These are phyloP conservation scores for Acmispon strigosus DNA, from an alignment of 306 rosid genomes.

Conservation along the genomic window DNA sequence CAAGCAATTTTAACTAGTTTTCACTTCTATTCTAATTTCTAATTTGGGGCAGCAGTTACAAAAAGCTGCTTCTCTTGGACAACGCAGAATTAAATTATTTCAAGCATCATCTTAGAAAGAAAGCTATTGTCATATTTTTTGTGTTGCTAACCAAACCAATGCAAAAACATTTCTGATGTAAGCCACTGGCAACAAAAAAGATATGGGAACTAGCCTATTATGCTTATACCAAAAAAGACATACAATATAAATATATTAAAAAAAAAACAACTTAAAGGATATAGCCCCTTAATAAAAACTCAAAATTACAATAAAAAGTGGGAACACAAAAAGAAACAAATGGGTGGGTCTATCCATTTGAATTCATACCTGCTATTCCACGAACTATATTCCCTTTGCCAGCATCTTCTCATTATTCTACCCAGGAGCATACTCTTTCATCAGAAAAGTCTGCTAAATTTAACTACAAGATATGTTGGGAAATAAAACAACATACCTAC, in stretches of 20 bases:
- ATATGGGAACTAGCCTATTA: background rate
- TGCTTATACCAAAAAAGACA: background rate
- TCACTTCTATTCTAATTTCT: background rate
- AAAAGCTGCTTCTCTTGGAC: background rate
- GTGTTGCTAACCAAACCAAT: background rate
- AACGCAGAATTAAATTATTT: background rate
- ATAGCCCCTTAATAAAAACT: too few relatives aligned
- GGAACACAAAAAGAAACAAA: background rate
- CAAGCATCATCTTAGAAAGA: background rate
- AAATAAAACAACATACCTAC: background rate
- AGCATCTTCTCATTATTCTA: background rate
- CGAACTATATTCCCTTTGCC: too few relatives aligned
- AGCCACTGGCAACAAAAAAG: background rate
- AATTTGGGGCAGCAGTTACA: background rate
- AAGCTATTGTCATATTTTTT: background rate
- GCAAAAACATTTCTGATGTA: background rate
- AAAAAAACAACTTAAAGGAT: background rate
- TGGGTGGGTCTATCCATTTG: background rate
- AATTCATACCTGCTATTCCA: background rate
- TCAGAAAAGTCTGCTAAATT: background rate
- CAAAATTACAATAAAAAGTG: too few relatives aligned
- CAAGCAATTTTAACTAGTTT: background rate
- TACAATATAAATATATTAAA: background rate
- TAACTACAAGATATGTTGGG: background rate
- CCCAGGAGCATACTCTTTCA: background rate